Evolutionary conservation across 23 red algal species (phyloP).

Genomic region (Cyanidium caldarium): DNA sequence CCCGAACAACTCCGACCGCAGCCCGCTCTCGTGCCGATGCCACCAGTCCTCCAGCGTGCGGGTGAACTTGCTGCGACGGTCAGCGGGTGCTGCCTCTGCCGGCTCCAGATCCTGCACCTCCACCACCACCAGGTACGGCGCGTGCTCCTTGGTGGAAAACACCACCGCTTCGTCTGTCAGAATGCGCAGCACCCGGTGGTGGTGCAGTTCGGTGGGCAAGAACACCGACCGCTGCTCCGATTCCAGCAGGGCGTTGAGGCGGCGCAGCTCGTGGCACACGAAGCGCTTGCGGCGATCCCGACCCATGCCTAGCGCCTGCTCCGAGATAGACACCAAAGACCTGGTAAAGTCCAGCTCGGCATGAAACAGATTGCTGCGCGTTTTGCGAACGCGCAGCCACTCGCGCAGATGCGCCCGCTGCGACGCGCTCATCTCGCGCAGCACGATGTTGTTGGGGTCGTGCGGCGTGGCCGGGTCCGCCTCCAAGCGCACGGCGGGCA

Average conservation of each 20-base stretch:
- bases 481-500: no score
- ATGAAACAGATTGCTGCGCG: constrained; percentile 77
- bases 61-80: not conserved
- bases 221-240: not conserved
- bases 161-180: constrained; percentile 65
- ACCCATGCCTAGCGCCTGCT: not conserved
- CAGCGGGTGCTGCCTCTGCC: not conserved
- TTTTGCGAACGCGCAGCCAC: constrained; percentile 25
- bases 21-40: no score
- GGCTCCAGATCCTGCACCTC: constrained; percentile 63
- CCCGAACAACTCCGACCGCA: no score
- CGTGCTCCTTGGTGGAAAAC: constrained; percentile 93
- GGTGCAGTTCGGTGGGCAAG: constrained; percentile 10
- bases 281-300: not conserved
- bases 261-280: not conserved
- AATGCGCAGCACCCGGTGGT: constrained; percentile 72
- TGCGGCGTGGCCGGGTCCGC: no score
- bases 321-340: constrained; percentile 22
- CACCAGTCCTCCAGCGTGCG: not conserved
- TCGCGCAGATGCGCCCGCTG: constrained; percentile 26
- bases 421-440: no score
- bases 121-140: constrained; percentile 62
- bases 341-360: constrained; percentile 93
- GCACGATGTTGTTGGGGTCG: no score
- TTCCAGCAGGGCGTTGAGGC: not conserved